These are phyloP conservation scores for Tetragonia tetragonoides DNA, from an alignment of 148 eudicot species.

Conservation along the genomic window DNA sequence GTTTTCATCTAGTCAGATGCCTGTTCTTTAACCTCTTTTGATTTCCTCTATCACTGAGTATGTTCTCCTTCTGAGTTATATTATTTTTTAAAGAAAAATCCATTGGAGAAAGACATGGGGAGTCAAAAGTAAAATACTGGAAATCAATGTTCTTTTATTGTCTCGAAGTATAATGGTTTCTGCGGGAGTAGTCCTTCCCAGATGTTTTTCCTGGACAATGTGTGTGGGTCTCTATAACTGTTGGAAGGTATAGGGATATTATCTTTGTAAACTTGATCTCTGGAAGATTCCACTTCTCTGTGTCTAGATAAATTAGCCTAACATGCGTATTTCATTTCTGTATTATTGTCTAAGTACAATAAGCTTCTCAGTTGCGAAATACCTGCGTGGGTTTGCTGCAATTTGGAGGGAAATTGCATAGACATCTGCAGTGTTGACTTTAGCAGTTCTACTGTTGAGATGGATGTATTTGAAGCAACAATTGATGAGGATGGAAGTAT, in stretches of 20 bases:
- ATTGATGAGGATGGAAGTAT: constrained; percentile 38
- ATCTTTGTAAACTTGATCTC: background rate
- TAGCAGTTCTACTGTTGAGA: constrained; percentile 62
- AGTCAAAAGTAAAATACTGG: background rate
- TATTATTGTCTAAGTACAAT: constrained; percentile 57
- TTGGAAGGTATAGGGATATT: background rate
- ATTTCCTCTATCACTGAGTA: too few relatives aligned
- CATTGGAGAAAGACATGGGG: background rate
- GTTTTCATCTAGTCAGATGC: too few relatives aligned
- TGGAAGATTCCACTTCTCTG: constrained; percentile 5
- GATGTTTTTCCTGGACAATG: background rate
- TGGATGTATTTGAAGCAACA: constrained; percentile 77
- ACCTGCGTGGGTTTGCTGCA: constrained; percentile 88
- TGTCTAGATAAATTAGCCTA: constrained; percentile 23
- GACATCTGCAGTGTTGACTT: constrained; percentile 49
- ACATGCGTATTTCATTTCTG: constrained; percentile 33
- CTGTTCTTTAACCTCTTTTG: too few relatives aligned
- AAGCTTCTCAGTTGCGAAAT: constrained; percentile 63
- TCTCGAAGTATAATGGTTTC: background rate
- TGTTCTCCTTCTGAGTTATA: background rate
- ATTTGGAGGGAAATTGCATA: constrained; percentile 68
- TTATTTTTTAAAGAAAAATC: background rate
- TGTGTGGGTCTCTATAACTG: background rate
- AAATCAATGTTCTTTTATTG: background rate
- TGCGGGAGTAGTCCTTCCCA: background rate